These are phyloP conservation scores for Wickerhamiella vanderwaltii DNA, from an alignment of 805 yeast species.

Conservation along the genomic window DNA sequence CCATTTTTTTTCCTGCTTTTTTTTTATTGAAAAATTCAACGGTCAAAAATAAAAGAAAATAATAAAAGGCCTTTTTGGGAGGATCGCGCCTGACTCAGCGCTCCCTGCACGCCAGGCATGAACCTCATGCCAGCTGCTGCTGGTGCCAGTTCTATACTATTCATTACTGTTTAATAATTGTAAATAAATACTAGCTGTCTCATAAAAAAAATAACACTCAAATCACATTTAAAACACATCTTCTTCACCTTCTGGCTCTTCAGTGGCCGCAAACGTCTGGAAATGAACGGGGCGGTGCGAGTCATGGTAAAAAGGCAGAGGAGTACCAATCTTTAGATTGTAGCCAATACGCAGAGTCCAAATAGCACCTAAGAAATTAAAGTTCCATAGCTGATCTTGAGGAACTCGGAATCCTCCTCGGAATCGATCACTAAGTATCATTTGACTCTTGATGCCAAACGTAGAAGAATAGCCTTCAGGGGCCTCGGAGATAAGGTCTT, in stretches of 20 bases:
- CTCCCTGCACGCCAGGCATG: no score
- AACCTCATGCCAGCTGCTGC: no score
- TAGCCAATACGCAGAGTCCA: constrained; percentile 56
- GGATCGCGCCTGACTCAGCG: no score
- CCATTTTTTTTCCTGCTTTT: no score
- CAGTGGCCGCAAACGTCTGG: constrained; percentile 37
- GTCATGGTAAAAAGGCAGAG: constrained; percentile 73
- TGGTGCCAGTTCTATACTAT: no score
- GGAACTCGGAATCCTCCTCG: constrained; percentile 84
- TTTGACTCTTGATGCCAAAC: constrained; percentile 52
- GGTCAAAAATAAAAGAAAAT: no score
- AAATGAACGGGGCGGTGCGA: constrained; percentile 84
- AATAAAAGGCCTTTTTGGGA: no score
- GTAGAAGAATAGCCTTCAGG: constrained; percentile 50
- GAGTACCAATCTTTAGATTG: constrained; percentile 61
- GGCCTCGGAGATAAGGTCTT: constrained; percentile 39
- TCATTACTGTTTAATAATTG: no score
- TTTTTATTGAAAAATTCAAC: no score
- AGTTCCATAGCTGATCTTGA: constrained; percentile 76
- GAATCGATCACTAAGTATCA: constrained; percentile 60
- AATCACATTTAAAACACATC: constrained; percentile 1
- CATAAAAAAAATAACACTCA: no score
- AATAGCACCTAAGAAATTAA: constrained; percentile 73
- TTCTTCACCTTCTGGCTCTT: constrained; percentile 10
- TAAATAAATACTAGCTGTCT: no score